Evolutionary conservation across 139 green algal genomes (phyloP), one percentile per base, ranked within the genome.

Genomic region (Tetraselmis striata): DNA sequence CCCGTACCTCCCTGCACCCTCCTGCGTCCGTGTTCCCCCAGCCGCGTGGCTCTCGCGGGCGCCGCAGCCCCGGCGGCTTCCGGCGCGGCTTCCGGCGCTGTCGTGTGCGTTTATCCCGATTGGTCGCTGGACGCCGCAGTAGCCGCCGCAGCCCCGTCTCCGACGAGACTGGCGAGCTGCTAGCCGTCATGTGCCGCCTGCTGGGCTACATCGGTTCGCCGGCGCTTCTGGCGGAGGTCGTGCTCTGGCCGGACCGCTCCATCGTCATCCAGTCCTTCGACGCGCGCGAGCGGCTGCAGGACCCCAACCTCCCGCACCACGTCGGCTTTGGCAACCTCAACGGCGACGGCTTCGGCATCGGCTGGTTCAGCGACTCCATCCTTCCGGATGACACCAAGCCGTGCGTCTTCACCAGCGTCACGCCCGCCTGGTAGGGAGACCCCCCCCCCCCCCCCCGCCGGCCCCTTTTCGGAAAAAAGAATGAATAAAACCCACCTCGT

Each of bases 261-360:
- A 98, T 99, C 59, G 97, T 98, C 45, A 97, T 96, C 79, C 96
- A 99, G 87, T 93, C 88, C 22, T 99, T 98, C 79, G 95, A 98
- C 59, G 96, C 96, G 0, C 85, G 92, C 11, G 96, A 99, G 86
- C 87, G 96, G 0, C 85, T 94, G 74, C 89, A 89, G 59, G 91
- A 97, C 79, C 87, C 86, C 1, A 90, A 82, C 0, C 84, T 95
- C 67, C 93, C 84, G 11, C 80, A 78, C 29, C 81, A 86, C 83
- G 29, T 89, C 67, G 86, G 83, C 2, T 91, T 97, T 79, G 95
- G 95, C 74, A 98, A 98, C 84, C 82, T 99, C 0, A 99, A 99
- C 84, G 96, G 93, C 11, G 95, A 98, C 81, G 95, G 95, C 1
- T 97, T 97, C 84, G 95, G 95, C 74, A 97, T 98, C 76, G 95